Conservation (phyloP, 768 basidiomycete species). For the Rubroboletus satanas region DNA sequence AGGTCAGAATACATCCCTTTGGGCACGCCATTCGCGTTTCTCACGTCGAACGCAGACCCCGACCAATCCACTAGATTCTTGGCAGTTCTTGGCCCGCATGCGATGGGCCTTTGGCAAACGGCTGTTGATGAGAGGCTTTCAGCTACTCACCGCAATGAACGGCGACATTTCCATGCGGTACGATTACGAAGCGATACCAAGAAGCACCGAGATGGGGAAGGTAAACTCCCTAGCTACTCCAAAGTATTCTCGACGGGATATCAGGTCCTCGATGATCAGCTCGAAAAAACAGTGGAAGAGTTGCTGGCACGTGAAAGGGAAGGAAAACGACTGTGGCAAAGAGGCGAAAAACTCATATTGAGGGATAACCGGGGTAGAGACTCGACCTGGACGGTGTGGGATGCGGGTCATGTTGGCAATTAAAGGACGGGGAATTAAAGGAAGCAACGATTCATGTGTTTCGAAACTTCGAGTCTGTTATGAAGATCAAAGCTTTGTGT, state of each 20-base stretch:
- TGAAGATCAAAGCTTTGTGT: not conserved
- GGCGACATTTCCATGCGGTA: constrained; percentile 1
- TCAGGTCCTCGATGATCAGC: constrained; percentile 8
- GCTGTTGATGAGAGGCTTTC: not conserved
- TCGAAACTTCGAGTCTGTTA: not conserved
- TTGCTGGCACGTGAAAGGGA: not conserved
- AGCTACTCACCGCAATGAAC: not conserved
- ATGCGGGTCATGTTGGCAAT: constrained; percentile 5
- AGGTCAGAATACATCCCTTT: constrained; percentile 8
- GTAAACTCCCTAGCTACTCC: not conserved
- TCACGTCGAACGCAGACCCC: constrained; percentile 8
- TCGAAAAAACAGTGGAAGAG: not conserved
- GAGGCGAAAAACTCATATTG: constrained; percentile 4
- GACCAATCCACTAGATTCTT: constrained; percentile 16
- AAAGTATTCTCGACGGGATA: constrained; percentile 11
- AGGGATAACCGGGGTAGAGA: not conserved
- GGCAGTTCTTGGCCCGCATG: constrained; percentile 17
- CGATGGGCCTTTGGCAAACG: constrained; percentile 10
- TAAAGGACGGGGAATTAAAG: not conserved
- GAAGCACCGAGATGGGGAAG: not conserved
- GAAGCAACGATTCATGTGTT: not conserved
- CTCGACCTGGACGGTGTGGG: constrained; percentile 18
- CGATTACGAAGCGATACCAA: not conserved
- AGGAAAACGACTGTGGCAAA: constrained; percentile 3
- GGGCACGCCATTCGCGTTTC: constrained; percentile 15